Percentiles rank a stretch among this genome's conserved stretches.
Evolutionary conservation across 495 filamentous ascomycete genomes (phyloP).

Genomic region (Tuber microsphaerosporum): DNA sequence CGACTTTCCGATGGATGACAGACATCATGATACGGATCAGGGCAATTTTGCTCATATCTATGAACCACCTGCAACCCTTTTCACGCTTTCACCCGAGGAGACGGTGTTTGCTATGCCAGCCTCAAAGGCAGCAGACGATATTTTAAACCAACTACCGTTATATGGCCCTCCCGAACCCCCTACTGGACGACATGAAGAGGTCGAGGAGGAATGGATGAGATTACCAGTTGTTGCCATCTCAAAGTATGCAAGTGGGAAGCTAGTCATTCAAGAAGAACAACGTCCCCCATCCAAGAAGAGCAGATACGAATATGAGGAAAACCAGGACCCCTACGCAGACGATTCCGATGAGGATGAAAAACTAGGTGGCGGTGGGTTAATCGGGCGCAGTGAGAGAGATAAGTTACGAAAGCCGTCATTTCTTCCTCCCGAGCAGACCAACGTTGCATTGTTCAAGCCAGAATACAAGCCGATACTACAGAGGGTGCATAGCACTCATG

Average conservation of each 20-base stretch:
- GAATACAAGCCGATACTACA: conserved; percentile 87
- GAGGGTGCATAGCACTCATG: conserved; percentile 81
- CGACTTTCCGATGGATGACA: conserved; percentile 43
- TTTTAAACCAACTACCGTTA: conserved; percentile 78
- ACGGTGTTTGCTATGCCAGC: conserved; percentile 70
- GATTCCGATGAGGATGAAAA: conserved; percentile 53
- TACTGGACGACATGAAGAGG: conserved; percentile 18
- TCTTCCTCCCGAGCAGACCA: conserved; percentile 61
- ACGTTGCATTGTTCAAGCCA: conserved; percentile 79
- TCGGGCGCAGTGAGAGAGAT: conserved; percentile 45
- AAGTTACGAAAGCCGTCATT: conserved; percentile 44
- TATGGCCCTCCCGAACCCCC: conserved; percentile 56
- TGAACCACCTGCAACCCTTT: conserved; percentile 64
- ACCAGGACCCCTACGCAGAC: conserved; percentile 50
- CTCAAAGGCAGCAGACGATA: conserved; percentile 67
- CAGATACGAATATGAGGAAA: conserved; percentile 62
- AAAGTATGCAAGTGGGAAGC: conserved; percentile 75
- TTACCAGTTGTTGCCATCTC: conserved; percentile 68
- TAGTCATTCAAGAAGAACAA: conserved; percentile 54
- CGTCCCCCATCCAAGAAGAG: conserved; percentile 67
- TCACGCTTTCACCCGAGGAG: conserved; percentile 72
- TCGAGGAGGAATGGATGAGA: conserved; percentile 36
- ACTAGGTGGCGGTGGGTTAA: conserved; percentile 42
- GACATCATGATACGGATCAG: conserved; percentile 22
- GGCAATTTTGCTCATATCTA: neutral